Base-by-base conservation (phyloP, 352 stramenopile genomes). In the Phytophthora sp. region DNA sequence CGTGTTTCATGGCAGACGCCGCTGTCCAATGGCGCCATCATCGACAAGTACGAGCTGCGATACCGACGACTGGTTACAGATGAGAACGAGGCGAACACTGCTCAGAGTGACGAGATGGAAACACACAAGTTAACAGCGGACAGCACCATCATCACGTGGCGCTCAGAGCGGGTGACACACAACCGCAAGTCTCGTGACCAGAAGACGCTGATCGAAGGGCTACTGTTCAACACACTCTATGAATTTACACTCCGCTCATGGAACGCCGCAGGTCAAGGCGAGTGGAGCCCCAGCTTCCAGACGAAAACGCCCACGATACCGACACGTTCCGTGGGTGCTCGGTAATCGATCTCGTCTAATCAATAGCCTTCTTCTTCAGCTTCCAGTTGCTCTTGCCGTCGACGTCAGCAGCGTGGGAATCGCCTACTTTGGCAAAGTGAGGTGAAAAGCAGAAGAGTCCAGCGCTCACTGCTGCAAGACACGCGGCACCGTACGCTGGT, bases 31-130 rank as follows among this genome's bases (percentile, higher is more conserved):
- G 84, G 83, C 38, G 80, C 73, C 13, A 73, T 89, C 44, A 89
- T 90, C 57, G 74, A 89, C 45, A 91, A 84, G 55, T 90, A 88
- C 67, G 83, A 92, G 66, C 59, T 89, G 16, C 82, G 82, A 33
- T 84, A 88, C 55, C 77, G 80, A 4, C 38, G 66, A 24, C 31
- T 86, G 36, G 63, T 63, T 8, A 46, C 66, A 31, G 80, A 76
- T 13, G 74, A 74, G 20, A 49, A 57, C 8, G 52, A 76, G 31
- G 45, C 45, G 30, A 60, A 45, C 16, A 16, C 21, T 29, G 46
- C 24, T 35, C 45, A 56, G 7, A n/a, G n/a, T n/a, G n/a, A n/a
- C n/a, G n/a, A n/a, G n/a, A n/a, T n/a, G n/a, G 44, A 60, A 13
- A 23, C 41, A 13, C 46, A 13, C 23, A 63, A 53, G 24, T 39